These are phyloP conservation scores for Sarocladium oryzae DNA, from an alignment of 2,329 filamentous ascomycete species.

Conservation along the genomic window DNA sequence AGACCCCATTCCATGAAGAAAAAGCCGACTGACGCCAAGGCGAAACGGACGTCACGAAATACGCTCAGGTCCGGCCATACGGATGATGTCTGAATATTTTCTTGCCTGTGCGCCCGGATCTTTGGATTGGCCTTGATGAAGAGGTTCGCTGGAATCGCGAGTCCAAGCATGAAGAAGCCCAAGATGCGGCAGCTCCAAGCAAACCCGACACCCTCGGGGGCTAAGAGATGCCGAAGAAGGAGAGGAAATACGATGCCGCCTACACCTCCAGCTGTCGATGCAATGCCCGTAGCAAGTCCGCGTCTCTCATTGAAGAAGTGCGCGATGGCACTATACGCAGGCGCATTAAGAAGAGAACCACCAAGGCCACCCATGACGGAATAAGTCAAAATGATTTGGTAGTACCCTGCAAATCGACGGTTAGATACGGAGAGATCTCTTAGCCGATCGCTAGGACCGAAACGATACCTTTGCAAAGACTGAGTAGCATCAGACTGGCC, in stretches of 20 bases:
- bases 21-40: conserved; percentile 14
- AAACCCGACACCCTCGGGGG: conserved; percentile 10
- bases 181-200: conserved; percentile 3
- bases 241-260: conserved; percentile 13
- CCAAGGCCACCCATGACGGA: too few species aligned
- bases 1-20: conserved; percentile 32
- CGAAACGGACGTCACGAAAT: conserved; percentile 5
- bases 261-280: conserved; percentile 10
- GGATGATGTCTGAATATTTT: too few species aligned
- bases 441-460: too few species aligned
- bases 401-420: too few species aligned
- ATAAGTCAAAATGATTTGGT: too few species aligned
- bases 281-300: conserved; percentile 12
- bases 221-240: conserved; percentile 10
- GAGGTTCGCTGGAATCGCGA: conserved; percentile 3
- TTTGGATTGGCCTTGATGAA: conserved; percentile 2
- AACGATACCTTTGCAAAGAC: too few species aligned
- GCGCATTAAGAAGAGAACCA: conserved; percentile 4
- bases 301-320: conserved; percentile 10
- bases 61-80: conserved; percentile 12
- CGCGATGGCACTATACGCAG: conserved; percentile 7
- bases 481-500: too few species aligned
- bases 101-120: too few species aligned
- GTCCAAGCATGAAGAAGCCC: conserved; percentile 9
- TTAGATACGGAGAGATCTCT: too few species aligned